Base-by-base conservation (phyloP, 768 basidiomycete genomes). In the Boletus reticulatus region DNA sequence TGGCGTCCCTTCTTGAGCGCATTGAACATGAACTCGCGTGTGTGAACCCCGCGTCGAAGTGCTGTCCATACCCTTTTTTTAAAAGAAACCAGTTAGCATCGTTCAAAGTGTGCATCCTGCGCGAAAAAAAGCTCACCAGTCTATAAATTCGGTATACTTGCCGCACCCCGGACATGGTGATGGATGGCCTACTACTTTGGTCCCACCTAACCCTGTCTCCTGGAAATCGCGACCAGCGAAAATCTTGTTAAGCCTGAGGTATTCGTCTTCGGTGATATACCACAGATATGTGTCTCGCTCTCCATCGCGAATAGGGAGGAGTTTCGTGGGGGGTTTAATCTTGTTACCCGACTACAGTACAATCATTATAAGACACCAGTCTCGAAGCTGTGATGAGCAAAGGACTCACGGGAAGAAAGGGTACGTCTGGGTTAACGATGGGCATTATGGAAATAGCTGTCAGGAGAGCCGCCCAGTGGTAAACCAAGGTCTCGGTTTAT, bases 211-310 rank as follows among this genome's bases (percentile, higher is more conserved):
- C 10, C 54, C 50, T 13, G 60, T 61, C 0, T 60, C 47, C 29
- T 61, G 60, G 47, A 61, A 50, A 9, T 61, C 60, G 4, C 22
- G 57, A 37, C 42, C 58, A 13, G 12, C 51, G 7, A 61, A 60
- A 24, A 61, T 42, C 19, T 60, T 7, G 20, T 50, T 61, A 41
- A 62, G 60, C 24, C 60, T 47, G 11, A 57, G 49, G 45, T 61
- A 62, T 42, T 62, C 60, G 43, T 57, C 55, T 48, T 62, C 55
- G 38, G 59, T 62, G 34, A 62, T 62, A 44, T 61, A 61, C 59
- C 60, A 61, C 3, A 62, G 52, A n/a, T 62, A 53, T 4, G 24
- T 19, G 0, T 51, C 20, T 6, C 29, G 12, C 16, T 17, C 43
- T 3, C 11, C 44, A 6, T 52, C 52, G 22, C n/a, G 17, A 4